These are phyloP conservation scores for Schizopora paradoxa DNA, from an alignment of 1,284 basidiomycete genomes.

Conservation along the genomic window DNA sequence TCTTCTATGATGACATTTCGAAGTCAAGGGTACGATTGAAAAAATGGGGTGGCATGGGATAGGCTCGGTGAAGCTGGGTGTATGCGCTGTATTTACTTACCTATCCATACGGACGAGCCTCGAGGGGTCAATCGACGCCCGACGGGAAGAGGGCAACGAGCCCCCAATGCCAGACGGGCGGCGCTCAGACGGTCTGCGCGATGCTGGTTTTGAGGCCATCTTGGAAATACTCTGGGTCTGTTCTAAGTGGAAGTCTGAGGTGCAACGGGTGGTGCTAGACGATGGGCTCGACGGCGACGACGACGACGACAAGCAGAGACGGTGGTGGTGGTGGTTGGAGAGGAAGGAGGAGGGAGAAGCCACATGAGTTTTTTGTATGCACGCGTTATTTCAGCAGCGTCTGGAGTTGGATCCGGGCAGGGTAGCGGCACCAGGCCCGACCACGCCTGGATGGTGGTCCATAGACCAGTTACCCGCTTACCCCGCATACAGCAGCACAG, in stretches of 20 bases:
- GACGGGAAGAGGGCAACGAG: constrained; percentile 40
- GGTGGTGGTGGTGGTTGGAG: constrained; percentile 3
- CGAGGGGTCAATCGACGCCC: constrained; percentile 69
- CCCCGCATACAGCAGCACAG: too few species aligned
- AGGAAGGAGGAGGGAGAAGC: background rate
- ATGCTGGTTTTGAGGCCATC: constrained; percentile 18
- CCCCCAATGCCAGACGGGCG: constrained; percentile 29
- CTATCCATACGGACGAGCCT: constrained; percentile 75
- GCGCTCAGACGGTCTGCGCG: constrained; percentile 33
- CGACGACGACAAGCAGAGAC: background rate
- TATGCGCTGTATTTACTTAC: constrained; percentile 33
- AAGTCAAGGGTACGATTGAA: constrained; percentile 1
- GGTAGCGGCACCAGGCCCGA: too few species aligned
- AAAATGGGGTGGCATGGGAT: constrained; percentile 14
- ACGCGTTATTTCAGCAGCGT: too few species aligned
- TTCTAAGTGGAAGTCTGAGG: constrained; percentile 16
- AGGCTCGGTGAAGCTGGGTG: constrained; percentile 2
- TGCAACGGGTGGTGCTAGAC: constrained; percentile 10
- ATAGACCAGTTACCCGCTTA: too few species aligned
- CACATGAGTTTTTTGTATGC: too few species aligned
- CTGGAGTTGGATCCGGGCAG: too few species aligned
- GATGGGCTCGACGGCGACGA: background rate
- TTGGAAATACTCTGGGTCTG: constrained; percentile 23
- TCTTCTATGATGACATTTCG: background rate
- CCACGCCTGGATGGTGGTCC: too few species aligned